These are phyloP conservation scores for Leishmania turanica DNA, from an alignment of 208 protist genomes.

Conservation along the genomic window DNA sequence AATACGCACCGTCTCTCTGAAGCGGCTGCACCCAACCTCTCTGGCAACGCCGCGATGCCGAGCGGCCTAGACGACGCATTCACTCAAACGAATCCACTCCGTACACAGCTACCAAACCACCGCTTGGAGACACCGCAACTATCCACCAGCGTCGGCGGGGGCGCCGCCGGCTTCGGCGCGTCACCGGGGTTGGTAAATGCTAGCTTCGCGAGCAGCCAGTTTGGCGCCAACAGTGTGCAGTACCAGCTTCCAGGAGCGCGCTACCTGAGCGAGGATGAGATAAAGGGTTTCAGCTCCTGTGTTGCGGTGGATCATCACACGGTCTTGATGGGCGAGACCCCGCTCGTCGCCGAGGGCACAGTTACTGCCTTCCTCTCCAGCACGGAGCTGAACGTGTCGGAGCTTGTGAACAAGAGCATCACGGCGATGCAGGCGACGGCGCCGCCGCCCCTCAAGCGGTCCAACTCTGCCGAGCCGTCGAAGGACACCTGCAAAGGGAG, in stretches of 20 bases:
- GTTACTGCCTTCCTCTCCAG: conserved; percentile 15
- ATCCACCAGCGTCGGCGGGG: background rate
- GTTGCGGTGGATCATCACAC: conserved; percentile 38
- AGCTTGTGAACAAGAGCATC: conserved; percentile 47
- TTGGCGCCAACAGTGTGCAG: conserved; percentile 27
- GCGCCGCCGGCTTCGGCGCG: background rate
- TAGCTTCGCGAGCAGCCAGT: conserved; percentile 29
- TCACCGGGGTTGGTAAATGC: conserved; percentile 18
- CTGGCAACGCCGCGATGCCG: background rate
- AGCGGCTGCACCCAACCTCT: too few species aligned
- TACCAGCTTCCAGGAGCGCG: conserved; percentile 43
- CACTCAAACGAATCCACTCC: background rate
- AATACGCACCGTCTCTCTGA: background rate
- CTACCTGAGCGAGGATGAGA: conserved; percentile 38
- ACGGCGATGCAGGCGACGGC: conserved; percentile 31
- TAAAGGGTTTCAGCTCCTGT: conserved; percentile 6
- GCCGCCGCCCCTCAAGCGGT: background rate
- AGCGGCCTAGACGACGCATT: background rate
- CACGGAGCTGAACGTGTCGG: conserved; percentile 31
- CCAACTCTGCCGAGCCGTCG: background rate
- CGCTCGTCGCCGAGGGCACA: conserved; percentile 6
- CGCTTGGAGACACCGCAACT: conserved; percentile 31
- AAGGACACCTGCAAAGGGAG: background rate
- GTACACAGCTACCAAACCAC: conserved; percentile 9
- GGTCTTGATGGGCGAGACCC: conserved; percentile 32